These are phyloP conservation scores for Syzygium aromaticum DNA, from an alignment of 345 rosid species.

Conservation along the genomic window DNA sequence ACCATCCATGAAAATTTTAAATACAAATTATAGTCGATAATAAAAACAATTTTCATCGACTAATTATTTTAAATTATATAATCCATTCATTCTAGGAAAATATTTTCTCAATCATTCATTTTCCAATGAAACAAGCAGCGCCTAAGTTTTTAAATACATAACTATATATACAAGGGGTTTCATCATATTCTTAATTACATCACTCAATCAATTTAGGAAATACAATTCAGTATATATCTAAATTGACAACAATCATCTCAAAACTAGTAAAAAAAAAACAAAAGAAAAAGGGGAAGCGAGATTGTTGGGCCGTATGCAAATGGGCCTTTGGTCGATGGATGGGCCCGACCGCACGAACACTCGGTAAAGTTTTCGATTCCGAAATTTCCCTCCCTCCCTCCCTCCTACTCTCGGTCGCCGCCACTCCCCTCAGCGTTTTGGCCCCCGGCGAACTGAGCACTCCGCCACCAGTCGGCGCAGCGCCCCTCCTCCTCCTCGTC, in stretches of 20 bases:
- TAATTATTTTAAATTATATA: neutral
- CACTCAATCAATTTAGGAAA: neutral
- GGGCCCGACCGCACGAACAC: neutral
- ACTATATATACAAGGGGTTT: neutral
- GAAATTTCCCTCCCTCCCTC: neutral
- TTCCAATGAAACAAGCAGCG: neutral
- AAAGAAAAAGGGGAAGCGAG: neutral
- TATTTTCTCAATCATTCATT: neutral
- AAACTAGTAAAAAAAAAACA: neutral
- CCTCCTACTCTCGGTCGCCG: neutral
- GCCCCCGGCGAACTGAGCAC: neutral
- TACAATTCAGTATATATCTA: neutral
- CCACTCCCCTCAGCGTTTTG: neutral
- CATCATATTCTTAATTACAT: neutral
- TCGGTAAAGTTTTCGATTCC: neutral
- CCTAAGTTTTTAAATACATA: neutral
- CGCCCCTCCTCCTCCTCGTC: neutral
- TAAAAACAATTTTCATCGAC: neutral
- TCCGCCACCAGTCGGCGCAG: neutral
- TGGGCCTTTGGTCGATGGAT: neutral
- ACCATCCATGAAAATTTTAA: neutral
- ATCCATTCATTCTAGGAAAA: neutral
- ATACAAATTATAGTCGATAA: neutral
- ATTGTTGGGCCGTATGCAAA: neutral
- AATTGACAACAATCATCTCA: neutral